Base-by-base conservation (phyloP, 352 stramenopile species). In the Stephanocyclus meneghinianus region DNA sequence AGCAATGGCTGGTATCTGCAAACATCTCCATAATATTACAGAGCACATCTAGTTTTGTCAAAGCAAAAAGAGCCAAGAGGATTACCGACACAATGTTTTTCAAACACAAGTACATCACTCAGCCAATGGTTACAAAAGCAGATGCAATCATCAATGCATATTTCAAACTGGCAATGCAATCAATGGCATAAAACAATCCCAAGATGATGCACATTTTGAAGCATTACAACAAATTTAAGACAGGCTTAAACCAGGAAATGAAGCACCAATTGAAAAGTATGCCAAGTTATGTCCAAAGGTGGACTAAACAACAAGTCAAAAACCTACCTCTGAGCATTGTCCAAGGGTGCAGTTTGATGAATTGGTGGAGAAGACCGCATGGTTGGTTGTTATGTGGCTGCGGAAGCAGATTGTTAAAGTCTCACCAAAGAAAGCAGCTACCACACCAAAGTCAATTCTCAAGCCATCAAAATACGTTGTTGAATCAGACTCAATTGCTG, bases 1-100 rank as follows among this genome's bases (percentile, higher is more conserved):
- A 51, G 71, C 3, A 45, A 67, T 16, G 79, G 83, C 10, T 87
- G 66, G 40, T 85, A 83, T 32, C 29, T 87, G 9, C 76, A 78
- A 13, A 76, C 61, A 26, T 53, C 76, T 13, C 35, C 59, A 2
- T 60, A 90, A 48, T 69, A 84, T 37, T 90, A 87, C 42, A 44
- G 77, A n/a, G 84, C 74, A 51, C 74, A 77, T 30, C 60, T 44
- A 0, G 47, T 13, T 89, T 60, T 32, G 78, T 80, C 21, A 55
- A 40, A 16, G 56, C 78, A 45, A 87, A 72, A 1, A 53, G 44
- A 35, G 47, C 7, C 9, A 67, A 56, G 15, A 53, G 76, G 42
- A 74, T 77, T 11, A 42, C 44, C 18, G 48, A 75, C 30, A 82
- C 76, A 35, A 35, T 85, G 10, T 66, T 60, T 44, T 83, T 77